phyloP scores from a whole-genome alignment of 1,139 yeast species.

The Magnusiomyces fungicola region DNA sequence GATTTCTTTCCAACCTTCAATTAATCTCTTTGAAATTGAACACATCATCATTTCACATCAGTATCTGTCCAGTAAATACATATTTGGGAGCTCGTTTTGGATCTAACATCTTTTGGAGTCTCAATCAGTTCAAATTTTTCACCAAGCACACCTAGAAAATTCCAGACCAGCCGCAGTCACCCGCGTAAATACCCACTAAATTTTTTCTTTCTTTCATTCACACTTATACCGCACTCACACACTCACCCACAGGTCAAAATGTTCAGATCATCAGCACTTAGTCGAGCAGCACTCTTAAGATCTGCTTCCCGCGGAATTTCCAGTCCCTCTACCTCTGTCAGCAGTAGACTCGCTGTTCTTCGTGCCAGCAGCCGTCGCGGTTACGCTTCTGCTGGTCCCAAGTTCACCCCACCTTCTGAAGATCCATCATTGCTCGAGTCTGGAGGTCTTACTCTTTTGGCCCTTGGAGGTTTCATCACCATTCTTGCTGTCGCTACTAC shows the following conservation, averaged over 20 bases:
- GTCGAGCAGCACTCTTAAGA: background rate
- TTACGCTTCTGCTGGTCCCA: background rate
- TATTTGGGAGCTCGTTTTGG: too few relatives aligned
- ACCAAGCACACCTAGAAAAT: too few relatives aligned
- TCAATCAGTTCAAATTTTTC: too few relatives aligned
- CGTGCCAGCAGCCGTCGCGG: background rate
- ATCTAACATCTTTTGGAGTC: too few relatives aligned
- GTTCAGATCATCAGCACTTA: background rate
- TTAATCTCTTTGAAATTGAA: too few relatives aligned
- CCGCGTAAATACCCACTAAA: too few relatives aligned
- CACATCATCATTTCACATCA: too few relatives aligned
- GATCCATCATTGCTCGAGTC: background rate
- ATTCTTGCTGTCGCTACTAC: background rate
- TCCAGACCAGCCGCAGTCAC: too few relatives aligned
- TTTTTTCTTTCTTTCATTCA: too few relatives aligned
- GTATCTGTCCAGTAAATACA: too few relatives aligned
- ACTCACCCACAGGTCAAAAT: background rate
- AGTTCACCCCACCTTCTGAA: background rate
- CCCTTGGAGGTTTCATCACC: background rate
- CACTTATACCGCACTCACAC: background rate
- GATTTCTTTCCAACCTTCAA: too few relatives aligned
- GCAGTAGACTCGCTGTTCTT: background rate
- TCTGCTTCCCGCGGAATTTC: background rate
- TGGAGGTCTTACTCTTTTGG: background rate
- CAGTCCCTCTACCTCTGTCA: background rate